Evolutionary conservation across 148 eudicot genomes (phyloP), one percentile per base, ranked within the genome.

Genomic region (Talinum fruticosum): DNA sequence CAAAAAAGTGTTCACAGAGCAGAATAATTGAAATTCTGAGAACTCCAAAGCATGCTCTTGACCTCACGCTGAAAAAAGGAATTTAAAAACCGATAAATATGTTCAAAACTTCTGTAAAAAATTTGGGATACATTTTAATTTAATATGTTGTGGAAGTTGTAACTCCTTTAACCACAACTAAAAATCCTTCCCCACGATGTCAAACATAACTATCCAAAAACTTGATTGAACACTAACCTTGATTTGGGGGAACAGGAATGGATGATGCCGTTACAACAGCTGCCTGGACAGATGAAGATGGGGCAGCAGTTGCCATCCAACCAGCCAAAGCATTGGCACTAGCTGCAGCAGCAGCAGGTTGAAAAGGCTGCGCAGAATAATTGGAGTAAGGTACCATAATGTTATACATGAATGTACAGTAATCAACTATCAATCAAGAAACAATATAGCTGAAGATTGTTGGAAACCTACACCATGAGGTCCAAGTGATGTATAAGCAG

Each of bases 231-330:
- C 18, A 49, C 78, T 79, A 64, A 94, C 98, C 98, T 88, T 92
- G 97, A 86, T 85, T 90, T 45, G 90, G 93, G 54, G 86, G 90
- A 29, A 84, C 88, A 28, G 94, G 93, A 73, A 94, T 83, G 26
- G 97, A 89, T 19, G 98, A 88, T 72, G 90, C 91, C 76, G 98
- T 87, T 79, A 91, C 98, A 85, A 92, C 95, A 78, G 95, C 88
- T 36, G 97, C 94, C 86, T 94, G 95, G 78, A 90, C 93, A 80
- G 95, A 92, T 70, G 97, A 90, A 78, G 98, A 88, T 54, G 90
- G 83, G n/a, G 86, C 93, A 71, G 91, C 92, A 87, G 92, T 94
- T 33, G 90, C 92, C 97, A 92, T 94, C 98, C 97, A 92, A 80
- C 96, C 93, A 69, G 97, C 96, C 85, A 90, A 88, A 74, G 98